Base-by-base conservation (phyloP, 2,329 filamentous ascomycete species). In the Fusarium newnesense region DNA sequence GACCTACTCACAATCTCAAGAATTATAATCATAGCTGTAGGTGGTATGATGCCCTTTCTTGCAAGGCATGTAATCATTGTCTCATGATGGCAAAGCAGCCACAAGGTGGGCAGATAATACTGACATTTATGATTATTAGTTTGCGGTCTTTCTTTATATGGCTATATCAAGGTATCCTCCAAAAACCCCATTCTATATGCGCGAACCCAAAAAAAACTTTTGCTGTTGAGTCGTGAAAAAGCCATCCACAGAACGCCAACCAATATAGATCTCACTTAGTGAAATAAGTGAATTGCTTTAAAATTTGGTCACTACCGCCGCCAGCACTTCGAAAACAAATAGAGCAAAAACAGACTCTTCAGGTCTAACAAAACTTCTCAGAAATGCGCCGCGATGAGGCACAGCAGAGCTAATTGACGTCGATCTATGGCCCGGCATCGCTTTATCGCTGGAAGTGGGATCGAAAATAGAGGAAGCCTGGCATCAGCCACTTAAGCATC, bases 221-320 rank as follows among this genome's bases (percentile, higher is more conserved):
- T 78, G 72, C 73, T 66, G 67, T 78, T 70, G 62, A 68, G 37
- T 66, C 61, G 59, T 68, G 64, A 70, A 75, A 73, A 60, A 50
- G 60, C 70, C 72, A 62, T 75, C 67, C 70, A 73, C 73, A 71
- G 68, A 78, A 78, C 76, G 75, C 76, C 75, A 77, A 73, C 67
- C 67, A 69, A 69, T 76, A 61, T 75, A 73, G 50, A 77, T 69
- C 21, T 70, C 66, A 69, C 67, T 77, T 69, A 61, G 65, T 61
- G 60, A 58, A 54, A 65, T 58, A 73, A 69, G 67, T 68, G 63
- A 71, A 74, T 62, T 64, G 65, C 36, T 60, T 59, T 60, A 54
- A 63, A 66, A 60, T 49, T 46, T 49, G 46, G 66, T 65, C 61
- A 62, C 59, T 63, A 46, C 68, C 70, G 69, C 61, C 52, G 67